Base-by-base conservation (phyloP, 345 rosid species). In the Excoecaria cochinchinensis region DNA sequence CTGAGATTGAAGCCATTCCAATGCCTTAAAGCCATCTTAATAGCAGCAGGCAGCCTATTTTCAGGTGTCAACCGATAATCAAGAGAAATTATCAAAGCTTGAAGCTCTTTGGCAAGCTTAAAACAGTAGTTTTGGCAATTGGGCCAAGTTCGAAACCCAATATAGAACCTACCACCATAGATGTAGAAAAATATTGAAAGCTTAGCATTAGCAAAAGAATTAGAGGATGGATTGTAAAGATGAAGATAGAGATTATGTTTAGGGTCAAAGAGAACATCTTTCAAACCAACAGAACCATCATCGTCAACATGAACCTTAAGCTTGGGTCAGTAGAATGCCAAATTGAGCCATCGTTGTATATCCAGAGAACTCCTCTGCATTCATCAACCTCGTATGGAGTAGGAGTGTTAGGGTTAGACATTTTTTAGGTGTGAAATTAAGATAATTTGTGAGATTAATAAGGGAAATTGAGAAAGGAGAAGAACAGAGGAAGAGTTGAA, bases 81-180 rank as follows among this genome's bases (percentile, higher is more conserved):
- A 0, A 86, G 89, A 0, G 90, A 68, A 21, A 88, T 53, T 16
- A 90, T 70, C 24, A 86, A 86, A 4, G 84, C 91, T 59, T 83
- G 78, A 71, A 87, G 88, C 36, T 85, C 84, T 6, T 40, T 68
- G 31, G 85, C 79, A 15, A 90, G 86, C 73, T 81, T 68, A 69
- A 82, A 80, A 74, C 90, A 88, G 73, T 82, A 88, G 82, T 88
- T 86, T 57, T 86, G 94, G 69, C 80, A 86, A 74, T 82, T 83
- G 0, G 91, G 90, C 89, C 89, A 90, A 4, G 88, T 58, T n/a
- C 89, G 85, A 4, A 91, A 88, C 0, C 90, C 89, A 31, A 88
- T 88, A 77, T 90, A 88, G 67, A 90, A 90, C 1, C 91, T 91
- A 7, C 91, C 89, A 0, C 93, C 91, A 22, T 86, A 91, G 71